A percentile compares a stretch with the other conserved stretches of the same genome.
phyloP scores from a whole-genome alignment of 192 early-diverging fungal genomes.

The Mortierella claussenii region DNA sequence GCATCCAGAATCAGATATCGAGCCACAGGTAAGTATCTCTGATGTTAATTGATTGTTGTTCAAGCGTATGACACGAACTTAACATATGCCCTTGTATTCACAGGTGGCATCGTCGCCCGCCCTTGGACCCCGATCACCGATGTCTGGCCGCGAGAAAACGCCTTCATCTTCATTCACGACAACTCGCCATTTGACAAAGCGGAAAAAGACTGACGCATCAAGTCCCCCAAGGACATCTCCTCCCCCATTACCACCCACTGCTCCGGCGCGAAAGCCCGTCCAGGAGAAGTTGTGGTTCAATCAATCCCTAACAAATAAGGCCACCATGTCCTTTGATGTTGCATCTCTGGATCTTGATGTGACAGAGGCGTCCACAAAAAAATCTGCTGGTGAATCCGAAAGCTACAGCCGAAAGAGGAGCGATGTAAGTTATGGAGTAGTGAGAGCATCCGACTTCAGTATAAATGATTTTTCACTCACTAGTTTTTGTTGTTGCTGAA shows the following conservation, averaged over 20 bases:
- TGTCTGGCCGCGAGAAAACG: background rate
- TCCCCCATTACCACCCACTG: background rate
- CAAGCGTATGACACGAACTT: background rate
- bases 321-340: slow-evolving; percentile 42
- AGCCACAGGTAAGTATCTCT: background rate
- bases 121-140: background rate
- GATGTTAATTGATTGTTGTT: background rate
- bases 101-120: slow-evolving; percentile 1
- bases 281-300: slow-evolving; percentile 19
- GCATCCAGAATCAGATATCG: slow-evolving; percentile 1
- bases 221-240: slow-evolving; percentile 2
- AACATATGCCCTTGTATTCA: too few species aligned
- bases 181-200: background rate
- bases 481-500: background rate
- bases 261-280: background rate
- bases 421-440: slow-evolving; percentile 8
- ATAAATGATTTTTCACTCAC: background rate
- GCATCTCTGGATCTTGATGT: slow-evolving; percentile 31
- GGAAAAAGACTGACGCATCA: slow-evolving; percentile 10
- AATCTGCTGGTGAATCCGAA: background rate
- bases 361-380: slow-evolving; percentile 7
- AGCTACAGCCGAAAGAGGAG: slow-evolving; percentile 7
- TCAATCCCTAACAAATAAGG: slow-evolving; percentile 11
- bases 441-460: too few species aligned
- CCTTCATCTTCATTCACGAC: slow-evolving; percentile 1